These are phyloP conservation scores for Trichoderma simmonsii DNA, from an alignment of 2,329 filamentous ascomycete species.

Conservation along the genomic window DNA sequence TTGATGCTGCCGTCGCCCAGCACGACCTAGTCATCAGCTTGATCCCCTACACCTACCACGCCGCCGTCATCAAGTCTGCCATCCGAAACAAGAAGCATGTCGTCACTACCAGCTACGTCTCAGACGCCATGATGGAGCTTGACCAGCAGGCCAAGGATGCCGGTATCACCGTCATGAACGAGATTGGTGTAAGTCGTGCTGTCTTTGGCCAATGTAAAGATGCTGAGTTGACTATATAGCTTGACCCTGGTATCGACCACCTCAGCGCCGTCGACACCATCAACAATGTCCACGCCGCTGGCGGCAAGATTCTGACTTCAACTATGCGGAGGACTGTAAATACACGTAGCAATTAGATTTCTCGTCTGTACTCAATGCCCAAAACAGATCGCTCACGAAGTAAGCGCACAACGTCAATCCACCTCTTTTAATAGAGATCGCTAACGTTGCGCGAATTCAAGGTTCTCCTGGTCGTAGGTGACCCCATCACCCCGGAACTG, in stretches of 20 bases:
- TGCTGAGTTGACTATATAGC: not conserved
- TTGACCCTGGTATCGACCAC: conserved; percentile 69
- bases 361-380: no score
- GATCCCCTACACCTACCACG: conserved; percentile 91
- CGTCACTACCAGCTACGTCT: conserved; percentile 92
- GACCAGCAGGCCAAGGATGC: conserved; percentile 76
- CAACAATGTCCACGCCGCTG: conserved; percentile 77
- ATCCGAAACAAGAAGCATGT: conserved; percentile 95
- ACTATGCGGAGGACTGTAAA: conserved; percentile 76
- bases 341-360: no score
- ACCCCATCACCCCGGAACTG: not conserved
- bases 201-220: not conserved
- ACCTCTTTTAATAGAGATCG: fast-evolving
- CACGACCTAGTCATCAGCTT: conserved; percentile 75
- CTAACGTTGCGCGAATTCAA: not conserved
- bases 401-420: not conserved
- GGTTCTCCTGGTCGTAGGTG: conserved; percentile 61
- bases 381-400: no score
- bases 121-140: conserved; percentile 86
- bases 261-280: conserved; percentile 77
- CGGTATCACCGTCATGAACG: conserved; percentile 96
- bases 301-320: conserved; percentile 82
- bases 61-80: conserved; percentile 84
- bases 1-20: conserved; percentile 78
- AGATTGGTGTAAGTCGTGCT: conserved; percentile 71